Percentiles rank a stretch among this genome's conserved stretches.
Evolutionary conservation across 2,329 filamentous ascomycete genomes (phyloP).

Genomic region (Dactylellina haptotyla): DNA sequence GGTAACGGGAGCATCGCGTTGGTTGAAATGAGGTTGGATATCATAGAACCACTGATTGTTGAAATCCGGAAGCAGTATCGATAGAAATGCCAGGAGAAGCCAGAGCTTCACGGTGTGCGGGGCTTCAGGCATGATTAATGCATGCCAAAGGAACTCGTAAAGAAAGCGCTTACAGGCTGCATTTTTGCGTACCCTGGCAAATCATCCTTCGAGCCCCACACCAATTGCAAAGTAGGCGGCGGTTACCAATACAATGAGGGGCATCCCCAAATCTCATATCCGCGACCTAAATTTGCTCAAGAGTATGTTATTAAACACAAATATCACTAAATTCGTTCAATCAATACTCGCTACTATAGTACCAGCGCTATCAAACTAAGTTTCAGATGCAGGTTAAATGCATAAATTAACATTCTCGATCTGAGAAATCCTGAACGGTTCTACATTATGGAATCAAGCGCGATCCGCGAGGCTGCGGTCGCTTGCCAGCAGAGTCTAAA

Average conservation of each 20-base stretch:
- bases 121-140: constrained; percentile 15
- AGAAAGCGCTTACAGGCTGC: background rate
- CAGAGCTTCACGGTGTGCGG: constrained; percentile 10
- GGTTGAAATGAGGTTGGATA: background rate
- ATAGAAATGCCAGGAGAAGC: background rate
- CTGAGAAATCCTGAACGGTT: too few species aligned
- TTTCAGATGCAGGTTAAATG: too few species aligned
- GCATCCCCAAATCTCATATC: background rate
- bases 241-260: background rate
- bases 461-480: constrained; percentile 23
- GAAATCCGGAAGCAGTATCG: background rate
- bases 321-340: too few species aligned
- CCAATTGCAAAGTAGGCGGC: background rate
- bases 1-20: background rate
- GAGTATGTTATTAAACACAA: too few species aligned
- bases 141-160: constrained; percentile 9
- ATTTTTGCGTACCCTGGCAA: background rate
- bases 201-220: background rate
- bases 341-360: background rate
- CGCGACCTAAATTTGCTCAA: background rate
- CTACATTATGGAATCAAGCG: constrained; percentile 3
- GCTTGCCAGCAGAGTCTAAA: constrained; percentile 21
- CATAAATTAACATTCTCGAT: too few species aligned
- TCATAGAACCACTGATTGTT: too few species aligned
- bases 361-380: background rate